phyloP scores from a whole-genome alignment of 2,329 filamentous ascomycete species.

The Ophiosphaerella korrae region DNA sequence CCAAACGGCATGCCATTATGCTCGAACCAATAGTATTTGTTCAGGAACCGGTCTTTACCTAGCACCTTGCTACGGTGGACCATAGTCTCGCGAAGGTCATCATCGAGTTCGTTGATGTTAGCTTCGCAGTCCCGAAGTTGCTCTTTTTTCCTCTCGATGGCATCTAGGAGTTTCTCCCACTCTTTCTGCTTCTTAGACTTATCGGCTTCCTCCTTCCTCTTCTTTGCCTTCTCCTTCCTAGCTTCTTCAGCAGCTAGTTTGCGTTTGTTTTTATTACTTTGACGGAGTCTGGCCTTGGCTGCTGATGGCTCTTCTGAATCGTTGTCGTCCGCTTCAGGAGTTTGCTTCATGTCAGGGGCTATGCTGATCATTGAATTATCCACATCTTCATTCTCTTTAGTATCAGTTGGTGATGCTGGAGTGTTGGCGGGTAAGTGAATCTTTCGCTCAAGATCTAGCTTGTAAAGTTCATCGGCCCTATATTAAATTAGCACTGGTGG shows the following conservation, averaged over 20 bases:
- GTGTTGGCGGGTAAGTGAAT: slow-evolving; percentile 74
- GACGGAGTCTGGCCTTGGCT: slow-evolving; percentile 61
- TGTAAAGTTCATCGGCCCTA: slow-evolving; percentile 72
- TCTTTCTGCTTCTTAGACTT: slow-evolving; percentile 78
- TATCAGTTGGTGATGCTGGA: slow-evolving; percentile 63
- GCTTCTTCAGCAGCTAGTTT: slow-evolving; percentile 71
- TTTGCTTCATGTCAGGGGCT: slow-evolving; percentile 67
- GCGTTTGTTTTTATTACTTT: slow-evolving; percentile 71
- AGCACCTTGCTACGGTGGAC: slow-evolving; percentile 88
- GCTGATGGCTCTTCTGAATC: slow-evolving; percentile 56
- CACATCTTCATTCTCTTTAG: slow-evolving; percentile 59
- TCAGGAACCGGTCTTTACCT: slow-evolving; percentile 96
- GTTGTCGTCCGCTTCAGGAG: slow-evolving; percentile 72
- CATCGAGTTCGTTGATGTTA: slow-evolving; percentile 83
- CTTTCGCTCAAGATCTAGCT: slow-evolving; percentile 74
- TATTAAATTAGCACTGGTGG: slow-evolving; percentile 6
- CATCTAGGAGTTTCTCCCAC: slow-evolving; percentile 83
- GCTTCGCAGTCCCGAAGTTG: slow-evolving; percentile 81
- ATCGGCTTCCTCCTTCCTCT: slow-evolving; percentile 62
- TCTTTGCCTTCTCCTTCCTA: slow-evolving; percentile 71
- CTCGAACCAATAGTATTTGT: slow-evolving; percentile 99
- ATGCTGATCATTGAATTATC: slow-evolving; percentile 62
- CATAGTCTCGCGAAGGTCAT: slow-evolving; percentile 91
- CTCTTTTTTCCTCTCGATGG: slow-evolving; percentile 86
- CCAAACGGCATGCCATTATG: slow-evolving; percentile 97